These are phyloP conservation scores for Luzula sylvatica DNA, from an alignment of 176 grass and related monocot genomes.

Conservation along the genomic window DNA sequence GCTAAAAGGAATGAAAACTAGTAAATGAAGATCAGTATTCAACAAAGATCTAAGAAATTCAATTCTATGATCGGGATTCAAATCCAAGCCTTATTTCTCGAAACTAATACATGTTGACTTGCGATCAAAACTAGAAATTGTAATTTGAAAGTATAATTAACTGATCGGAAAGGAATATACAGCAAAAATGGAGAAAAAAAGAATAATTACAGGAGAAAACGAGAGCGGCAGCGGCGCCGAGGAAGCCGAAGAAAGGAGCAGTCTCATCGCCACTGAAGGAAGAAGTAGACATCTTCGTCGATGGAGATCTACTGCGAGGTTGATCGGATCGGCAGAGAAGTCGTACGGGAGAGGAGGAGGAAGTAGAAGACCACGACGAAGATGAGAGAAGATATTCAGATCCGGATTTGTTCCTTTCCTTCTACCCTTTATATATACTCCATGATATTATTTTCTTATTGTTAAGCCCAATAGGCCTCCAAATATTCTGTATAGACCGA, in stretches of 20 bases:
- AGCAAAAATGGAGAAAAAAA: neutral
- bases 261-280: conserved; percentile 94
- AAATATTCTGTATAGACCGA: no score
- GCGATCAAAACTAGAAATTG: neutral
- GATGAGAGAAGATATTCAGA: no score
- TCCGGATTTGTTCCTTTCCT: no score
- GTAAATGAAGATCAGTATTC: neutral
- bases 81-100: neutral
- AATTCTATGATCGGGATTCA: conserved; percentile 3
- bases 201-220: conserved; percentile 76
- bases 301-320: conserved; percentile 13
- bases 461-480: no score
- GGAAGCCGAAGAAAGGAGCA: conserved; percentile 99
- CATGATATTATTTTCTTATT: no score
- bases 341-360: conserved; percentile 13
- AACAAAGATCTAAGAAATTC: neutral
- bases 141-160: neutral
- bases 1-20: neutral
- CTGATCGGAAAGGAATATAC: neutral
- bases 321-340: conserved; percentile 4
- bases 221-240: conserved; percentile 89
- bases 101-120: neutral
- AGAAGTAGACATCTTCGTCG: conserved; percentile 37
- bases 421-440: no score
- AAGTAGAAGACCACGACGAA: no score